phyloP scores from a whole-genome alignment of 1,284 basidiomycete genomes.

The Ustilago bromivora region DNA sequence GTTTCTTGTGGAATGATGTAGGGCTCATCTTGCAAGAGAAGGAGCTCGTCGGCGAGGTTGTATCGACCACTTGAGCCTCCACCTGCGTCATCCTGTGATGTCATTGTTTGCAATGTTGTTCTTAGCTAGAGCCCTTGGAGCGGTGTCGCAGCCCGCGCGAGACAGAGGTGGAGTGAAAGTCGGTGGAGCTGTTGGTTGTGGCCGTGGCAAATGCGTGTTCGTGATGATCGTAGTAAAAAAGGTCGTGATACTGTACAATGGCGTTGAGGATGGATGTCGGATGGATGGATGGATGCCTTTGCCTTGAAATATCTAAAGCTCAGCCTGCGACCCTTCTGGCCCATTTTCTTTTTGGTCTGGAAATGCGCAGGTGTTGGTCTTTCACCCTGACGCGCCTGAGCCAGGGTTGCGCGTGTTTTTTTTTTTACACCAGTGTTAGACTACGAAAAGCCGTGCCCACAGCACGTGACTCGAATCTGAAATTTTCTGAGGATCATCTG shows the following conservation, averaged over 20 bases:
- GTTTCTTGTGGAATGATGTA: constrained; percentile 62
- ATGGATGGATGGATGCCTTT: background rate
- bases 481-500: background rate
- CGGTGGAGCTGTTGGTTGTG: background rate
- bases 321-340: background rate
- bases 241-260: background rate
- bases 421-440: background rate
- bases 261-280: background rate
- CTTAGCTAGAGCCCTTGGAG: background rate
- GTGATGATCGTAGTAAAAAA: background rate
- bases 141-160: background rate
- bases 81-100: constrained; percentile 14
- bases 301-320: background rate
- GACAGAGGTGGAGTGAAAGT: background rate
- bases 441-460: background rate
- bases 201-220: background rate
- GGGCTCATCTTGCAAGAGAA: constrained; percentile 59
- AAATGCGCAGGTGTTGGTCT: constrained; percentile 8
- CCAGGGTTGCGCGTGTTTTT: background rate
- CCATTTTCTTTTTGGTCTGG: background rate
- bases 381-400: background rate
- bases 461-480: background rate
- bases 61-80: constrained; percentile 31
- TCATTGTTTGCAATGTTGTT: constrained; percentile 14
- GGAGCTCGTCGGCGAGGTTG: constrained; percentile 63